Conservation (phyloP, 2,329 filamentous ascomycete species). For the Apiospora malaysiana region DNA sequence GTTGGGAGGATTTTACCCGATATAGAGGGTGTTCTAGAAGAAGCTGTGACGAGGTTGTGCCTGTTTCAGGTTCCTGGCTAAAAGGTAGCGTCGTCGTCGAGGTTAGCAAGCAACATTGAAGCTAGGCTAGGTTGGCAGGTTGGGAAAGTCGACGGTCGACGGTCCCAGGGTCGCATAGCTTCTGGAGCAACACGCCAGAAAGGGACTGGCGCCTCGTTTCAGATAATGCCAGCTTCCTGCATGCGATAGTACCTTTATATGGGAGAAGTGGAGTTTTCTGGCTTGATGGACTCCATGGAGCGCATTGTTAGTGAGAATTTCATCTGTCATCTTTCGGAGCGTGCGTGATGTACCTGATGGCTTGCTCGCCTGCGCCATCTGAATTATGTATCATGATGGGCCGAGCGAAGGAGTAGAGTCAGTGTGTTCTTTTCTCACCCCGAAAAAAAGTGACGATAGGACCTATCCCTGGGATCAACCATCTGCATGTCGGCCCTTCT, state of each 20-base stretch:
- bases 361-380: slow-evolving; percentile 7
- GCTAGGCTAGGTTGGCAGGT: too few relatives aligned
- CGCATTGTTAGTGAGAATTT: not conserved
- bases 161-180: slow-evolving; percentile 25
- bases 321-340: not conserved
- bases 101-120: too few relatives aligned
- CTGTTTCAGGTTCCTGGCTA: slow-evolving; percentile 37
- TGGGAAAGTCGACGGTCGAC: slow-evolving; percentile 20
- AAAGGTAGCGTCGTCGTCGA: slow-evolving; percentile 22
- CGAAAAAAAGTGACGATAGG: slow-evolving; percentile 25
- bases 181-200: slow-evolving; percentile 8
- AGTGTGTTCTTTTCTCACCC: slow-evolving; percentile 18
- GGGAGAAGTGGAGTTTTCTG: not conserved
- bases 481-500: slow-evolving; percentile 26
- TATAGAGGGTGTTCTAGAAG: slow-evolving; percentile 33
- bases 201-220: slow-evolving; percentile 20
- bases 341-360: not conserved
- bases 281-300: not conserved
- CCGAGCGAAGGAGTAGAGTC: slow-evolving; percentile 7
- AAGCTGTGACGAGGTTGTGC: slow-evolving; percentile 34
- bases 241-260: not conserved
- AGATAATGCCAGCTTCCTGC: slow-evolving; percentile 18
- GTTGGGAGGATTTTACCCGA: slow-evolving; percentile 6
- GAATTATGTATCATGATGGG: slow-evolving; percentile 12
- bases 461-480: slow-evolving; percentile 25